These are phyloP conservation scores for Lipomyces japonicus DNA, from an alignment of 805 yeast genomes.

Conservation along the genomic window DNA sequence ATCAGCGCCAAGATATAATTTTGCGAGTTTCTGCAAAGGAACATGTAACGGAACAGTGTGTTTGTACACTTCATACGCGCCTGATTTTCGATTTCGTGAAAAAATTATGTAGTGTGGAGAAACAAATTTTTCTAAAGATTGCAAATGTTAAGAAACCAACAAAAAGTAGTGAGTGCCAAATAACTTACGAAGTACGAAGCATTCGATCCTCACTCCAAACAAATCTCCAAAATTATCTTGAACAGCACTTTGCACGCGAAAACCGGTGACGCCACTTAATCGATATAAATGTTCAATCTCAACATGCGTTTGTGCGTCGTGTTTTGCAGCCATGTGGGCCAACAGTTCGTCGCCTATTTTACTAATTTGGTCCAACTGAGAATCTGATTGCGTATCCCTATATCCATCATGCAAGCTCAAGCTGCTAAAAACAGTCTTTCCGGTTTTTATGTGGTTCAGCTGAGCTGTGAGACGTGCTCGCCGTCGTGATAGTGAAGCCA, in stretches of 20 bases:
- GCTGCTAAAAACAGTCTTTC: neutral
- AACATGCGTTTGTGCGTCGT: constrained; percentile 9
- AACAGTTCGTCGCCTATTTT: constrained; percentile 1
- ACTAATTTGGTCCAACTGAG: neutral
- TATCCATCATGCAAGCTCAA: neutral
- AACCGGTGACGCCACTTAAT: constrained; percentile 25
- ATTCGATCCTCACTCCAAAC: constrained; percentile 28
- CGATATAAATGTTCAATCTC: constrained; percentile 18
- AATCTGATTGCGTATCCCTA: neutral
- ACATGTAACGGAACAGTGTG: constrained; percentile 26
- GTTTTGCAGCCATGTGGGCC: constrained; percentile 11
- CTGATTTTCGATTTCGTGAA: neutral
- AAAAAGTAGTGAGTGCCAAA: neutral
- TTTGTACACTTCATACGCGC: constrained; percentile 8
- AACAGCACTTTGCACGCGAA: constrained; percentile 19
- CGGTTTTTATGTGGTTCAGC: neutral
- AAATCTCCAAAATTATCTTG: constrained; percentile 3
- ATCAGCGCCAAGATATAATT: constrained; percentile 13
- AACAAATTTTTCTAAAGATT: constrained; percentile 11
- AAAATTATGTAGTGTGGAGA: constrained; percentile 24
- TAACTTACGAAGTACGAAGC: constrained; percentile 15
- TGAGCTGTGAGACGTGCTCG: constrained; percentile 3
- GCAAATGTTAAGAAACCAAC: neutral
- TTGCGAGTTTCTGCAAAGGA: constrained; percentile 9
- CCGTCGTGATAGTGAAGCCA: neutral